phyloP scores from a whole-genome alignment of 1,139 yeast species.

The Yamadazyma taylorii region DNA sequence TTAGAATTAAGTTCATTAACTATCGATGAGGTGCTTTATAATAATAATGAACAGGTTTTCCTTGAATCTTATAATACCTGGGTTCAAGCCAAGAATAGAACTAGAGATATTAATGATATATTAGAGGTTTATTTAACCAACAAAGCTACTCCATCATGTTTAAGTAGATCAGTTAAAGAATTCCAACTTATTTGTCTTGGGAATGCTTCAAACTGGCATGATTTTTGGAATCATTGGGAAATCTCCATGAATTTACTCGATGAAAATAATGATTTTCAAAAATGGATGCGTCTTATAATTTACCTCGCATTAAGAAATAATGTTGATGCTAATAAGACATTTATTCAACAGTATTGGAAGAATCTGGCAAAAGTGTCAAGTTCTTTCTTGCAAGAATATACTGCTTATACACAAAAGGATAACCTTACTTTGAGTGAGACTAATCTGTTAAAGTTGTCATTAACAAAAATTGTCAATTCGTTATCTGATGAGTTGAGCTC shows the following conservation, averaged over 20 bases:
- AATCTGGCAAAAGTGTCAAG: constrained; percentile 21
- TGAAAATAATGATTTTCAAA: constrained; percentile 14
- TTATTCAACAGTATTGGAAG: constrained; percentile 35
- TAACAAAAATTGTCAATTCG: constrained; percentile 1
- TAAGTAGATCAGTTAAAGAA: constrained; percentile 24
- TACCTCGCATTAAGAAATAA: constrained; percentile 35
- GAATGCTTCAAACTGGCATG: constrained; percentile 37
- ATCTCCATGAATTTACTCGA: constrained; percentile 17
- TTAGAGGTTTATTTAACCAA: constrained; percentile 22
- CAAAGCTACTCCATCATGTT: constrained; percentile 2
- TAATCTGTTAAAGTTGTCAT: constrained; percentile 8
- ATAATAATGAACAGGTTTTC: constrained; percentile 8
- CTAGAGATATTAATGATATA: constrained; percentile 32
- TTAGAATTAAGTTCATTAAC: constrained; percentile 25
- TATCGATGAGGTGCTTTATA: constrained; percentile 27
- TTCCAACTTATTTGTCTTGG: constrained; percentile 39
- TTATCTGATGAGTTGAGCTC: not conserved
- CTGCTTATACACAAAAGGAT: not conserved
- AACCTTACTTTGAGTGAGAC: constrained; percentile 9
- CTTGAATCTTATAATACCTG: constrained; percentile 5
- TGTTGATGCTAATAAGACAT: constrained; percentile 27
- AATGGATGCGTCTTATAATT: constrained; percentile 38
- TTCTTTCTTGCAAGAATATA: constrained; percentile 26
- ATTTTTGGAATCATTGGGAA: constrained; percentile 46
- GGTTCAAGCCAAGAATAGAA: constrained; percentile 26